phyloP scores from a whole-genome alignment of 2,329 filamentous ascomycete species.

The Thielaviopsis punctulata region DNA sequence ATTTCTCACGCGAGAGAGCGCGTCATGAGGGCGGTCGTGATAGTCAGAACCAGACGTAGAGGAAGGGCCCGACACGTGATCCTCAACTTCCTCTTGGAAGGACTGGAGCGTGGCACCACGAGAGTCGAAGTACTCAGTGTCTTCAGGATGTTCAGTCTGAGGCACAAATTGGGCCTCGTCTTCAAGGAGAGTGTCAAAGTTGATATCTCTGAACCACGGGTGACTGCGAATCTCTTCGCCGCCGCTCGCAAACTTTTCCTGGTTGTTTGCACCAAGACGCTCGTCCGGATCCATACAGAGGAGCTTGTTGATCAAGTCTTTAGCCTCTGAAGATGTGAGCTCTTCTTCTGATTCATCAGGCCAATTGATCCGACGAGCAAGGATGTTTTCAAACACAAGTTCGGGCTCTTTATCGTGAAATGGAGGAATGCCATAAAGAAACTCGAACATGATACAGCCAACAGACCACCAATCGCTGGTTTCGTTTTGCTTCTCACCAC shows the following conservation, averaged over 20 bases:
- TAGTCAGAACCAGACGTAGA: conserved; percentile 54
- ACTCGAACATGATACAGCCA: conserved; percentile 96
- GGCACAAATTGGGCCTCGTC: conserved; percentile 94
- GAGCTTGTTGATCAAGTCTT: conserved; percentile 84
- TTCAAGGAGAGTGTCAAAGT: conserved; percentile 82
- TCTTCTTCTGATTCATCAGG: conserved; percentile 65
- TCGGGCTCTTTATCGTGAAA: conserved; percentile 86
- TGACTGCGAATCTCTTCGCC: conserved; percentile 84
- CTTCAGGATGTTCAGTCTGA: conserved; percentile 79
- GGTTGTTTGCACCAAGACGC: conserved; percentile 68
- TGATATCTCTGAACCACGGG: conserved; percentile 71
- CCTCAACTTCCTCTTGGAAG: conserved; percentile 88
- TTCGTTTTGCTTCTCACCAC: conserved; percentile 86
- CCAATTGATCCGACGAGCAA: conserved; percentile 81
- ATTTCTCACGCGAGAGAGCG: conserved; percentile 72
- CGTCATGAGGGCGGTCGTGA: conserved; percentile 80
- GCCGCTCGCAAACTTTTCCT: conserved; percentile 66
- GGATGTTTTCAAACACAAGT: conserved; percentile 90
- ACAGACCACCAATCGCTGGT: conserved; percentile 99
- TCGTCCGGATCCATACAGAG: conserved; percentile 70
- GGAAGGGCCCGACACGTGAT: conserved; percentile 60
- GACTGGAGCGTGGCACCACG: conserved; percentile 81
- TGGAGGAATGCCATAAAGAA: conserved; percentile 79
- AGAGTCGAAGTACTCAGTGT: conserved; percentile 94
- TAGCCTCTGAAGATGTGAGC: conserved; percentile 63